A percentile compares a stretch with the other conserved stretches of the same genome.
Conservation (phyloP, 176 grass and related monocot genomes). For the Oropetium thomaeum region DNA sequence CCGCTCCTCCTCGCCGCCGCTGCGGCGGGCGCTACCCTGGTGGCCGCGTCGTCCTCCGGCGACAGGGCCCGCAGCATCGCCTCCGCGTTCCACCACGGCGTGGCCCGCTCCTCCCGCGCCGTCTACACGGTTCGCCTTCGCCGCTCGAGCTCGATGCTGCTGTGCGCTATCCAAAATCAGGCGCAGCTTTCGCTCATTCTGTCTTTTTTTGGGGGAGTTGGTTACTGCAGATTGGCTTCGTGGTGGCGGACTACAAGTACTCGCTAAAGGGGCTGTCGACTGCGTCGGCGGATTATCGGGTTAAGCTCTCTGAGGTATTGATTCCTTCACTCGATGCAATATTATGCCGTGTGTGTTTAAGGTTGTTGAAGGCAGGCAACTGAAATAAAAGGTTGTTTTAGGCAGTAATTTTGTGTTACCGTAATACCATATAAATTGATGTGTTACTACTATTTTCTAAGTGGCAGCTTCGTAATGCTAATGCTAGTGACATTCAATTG, state of each 20-base stretch:
- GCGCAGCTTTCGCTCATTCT: background rate
- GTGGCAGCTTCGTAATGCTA: too few species aligned
- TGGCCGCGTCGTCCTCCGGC: constrained; percentile 14
- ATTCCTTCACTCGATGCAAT: background rate
- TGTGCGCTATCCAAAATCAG: background rate
- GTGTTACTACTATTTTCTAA: background rate
- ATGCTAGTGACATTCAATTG: too few species aligned
- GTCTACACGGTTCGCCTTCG: constrained; percentile 53
- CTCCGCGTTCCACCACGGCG: constrained; percentile 46
- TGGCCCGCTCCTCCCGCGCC: constrained; percentile 74
- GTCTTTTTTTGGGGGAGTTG: background rate
- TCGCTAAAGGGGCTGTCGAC: constrained; percentile 45
- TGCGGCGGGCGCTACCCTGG: constrained; percentile 26
- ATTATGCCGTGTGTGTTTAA: background rate
- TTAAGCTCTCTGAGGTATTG: constrained; percentile 73
- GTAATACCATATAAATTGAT: background rate
- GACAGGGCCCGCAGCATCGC: constrained; percentile 17
- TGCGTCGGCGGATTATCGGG: constrained; percentile 51
- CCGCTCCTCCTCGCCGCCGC: constrained; percentile 41
- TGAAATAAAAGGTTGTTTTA: constrained; percentile 14
- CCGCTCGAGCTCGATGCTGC: background rate
- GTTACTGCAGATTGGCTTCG: constrained; percentile 63
- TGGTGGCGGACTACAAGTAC: constrained; percentile 83
- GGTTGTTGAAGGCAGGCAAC: constrained; percentile 4
- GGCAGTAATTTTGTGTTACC: background rate